These are phyloP conservation scores for Coprinellus aureogranulatus DNA, from an alignment of 768 basidiomycete genomes.

Conservation along the genomic window DNA sequence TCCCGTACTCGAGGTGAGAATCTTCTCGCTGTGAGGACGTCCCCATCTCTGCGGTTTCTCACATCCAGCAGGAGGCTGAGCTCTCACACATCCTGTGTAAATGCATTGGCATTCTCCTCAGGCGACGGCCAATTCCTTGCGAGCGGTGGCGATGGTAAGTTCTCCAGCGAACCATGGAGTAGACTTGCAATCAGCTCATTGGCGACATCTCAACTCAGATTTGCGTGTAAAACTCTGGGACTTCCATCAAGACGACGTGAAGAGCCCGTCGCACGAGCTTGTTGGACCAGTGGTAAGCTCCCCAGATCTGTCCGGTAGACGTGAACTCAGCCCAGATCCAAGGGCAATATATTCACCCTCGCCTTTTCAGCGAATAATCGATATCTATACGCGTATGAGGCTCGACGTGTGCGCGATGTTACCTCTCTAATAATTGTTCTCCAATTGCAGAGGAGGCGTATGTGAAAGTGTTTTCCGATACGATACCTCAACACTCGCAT, in stretches of 20 bases:
- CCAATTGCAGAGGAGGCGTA: slow-evolving; percentile 49
- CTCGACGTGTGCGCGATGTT: background rate
- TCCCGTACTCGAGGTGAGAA: slow-evolving; percentile 39
- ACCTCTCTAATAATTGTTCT: background rate
- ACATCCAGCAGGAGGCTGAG: slow-evolving; percentile 28
- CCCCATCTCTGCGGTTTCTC: background rate
- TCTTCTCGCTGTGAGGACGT: slow-evolving; percentile 5
- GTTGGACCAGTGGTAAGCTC: slow-evolving; percentile 48
- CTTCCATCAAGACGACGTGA: slow-evolving; percentile 58
- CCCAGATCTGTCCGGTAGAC: no score
- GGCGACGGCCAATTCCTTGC: slow-evolving; percentile 60
- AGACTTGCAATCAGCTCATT: background rate
- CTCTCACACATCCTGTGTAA: slow-evolving; percentile 63
- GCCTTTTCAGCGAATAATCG: slow-evolving; percentile 68
- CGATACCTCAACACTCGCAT: slow-evolving; percentile 43
- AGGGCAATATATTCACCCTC: slow-evolving; percentile 72
- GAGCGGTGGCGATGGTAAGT: slow-evolving; percentile 65
- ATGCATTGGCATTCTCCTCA: slow-evolving; percentile 61
- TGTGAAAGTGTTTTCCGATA: slow-evolving; percentile 53
- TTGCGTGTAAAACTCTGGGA: slow-evolving; percentile 60
- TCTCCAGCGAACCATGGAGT: slow-evolving; percentile 5
- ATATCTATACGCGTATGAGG: slow-evolving; percentile 61
- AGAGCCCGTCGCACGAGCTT: slow-evolving; percentile 39
- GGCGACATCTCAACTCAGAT: slow-evolving; percentile 38
- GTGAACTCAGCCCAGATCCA: background rate